Evolutionary conservation across 345 rosid species (phyloP).

Genomic region (Noccaea caerulescens): DNA sequence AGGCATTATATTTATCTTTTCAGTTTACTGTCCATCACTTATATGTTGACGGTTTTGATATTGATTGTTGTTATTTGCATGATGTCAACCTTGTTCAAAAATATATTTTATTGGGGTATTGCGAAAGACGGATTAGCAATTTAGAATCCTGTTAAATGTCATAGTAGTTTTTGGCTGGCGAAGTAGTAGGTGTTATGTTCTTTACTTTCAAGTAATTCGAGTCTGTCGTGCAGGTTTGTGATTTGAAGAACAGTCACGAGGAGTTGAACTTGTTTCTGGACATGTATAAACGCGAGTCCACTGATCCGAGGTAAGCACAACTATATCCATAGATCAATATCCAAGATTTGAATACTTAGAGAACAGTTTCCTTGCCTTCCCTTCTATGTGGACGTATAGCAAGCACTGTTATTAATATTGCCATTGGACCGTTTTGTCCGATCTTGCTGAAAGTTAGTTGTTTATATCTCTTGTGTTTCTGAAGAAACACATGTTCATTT

Average conservation of each 20-base stretch:
- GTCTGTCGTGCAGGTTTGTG: conserved; percentile 64
- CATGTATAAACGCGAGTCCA: conserved; percentile 82
- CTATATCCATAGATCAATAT: neutral
- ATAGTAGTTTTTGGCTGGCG: conserved; percentile 8
- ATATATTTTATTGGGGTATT: neutral
- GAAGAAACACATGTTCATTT: neutral
- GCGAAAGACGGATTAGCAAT: neutral
- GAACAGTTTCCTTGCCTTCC: conserved; percentile 7
- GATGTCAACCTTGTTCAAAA: conserved; percentile 16
- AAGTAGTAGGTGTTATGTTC: conserved; percentile 20
- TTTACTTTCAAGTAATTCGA: conserved; percentile 24
- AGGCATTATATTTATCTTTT: conserved; percentile 27
- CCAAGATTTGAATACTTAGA: conserved; percentile 1
- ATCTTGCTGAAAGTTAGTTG: conserved; percentile 23
- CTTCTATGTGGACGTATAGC: conserved; percentile 6
- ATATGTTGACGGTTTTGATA: conserved; percentile 22
- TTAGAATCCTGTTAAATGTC: neutral
- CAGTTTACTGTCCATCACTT: conserved; percentile 16
- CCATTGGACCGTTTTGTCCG: neutral
- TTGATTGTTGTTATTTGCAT: neutral
- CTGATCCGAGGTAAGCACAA: conserved; percentile 65
- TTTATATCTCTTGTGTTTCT: neutral
- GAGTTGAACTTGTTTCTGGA: conserved; percentile 87
- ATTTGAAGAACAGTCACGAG: conserved; percentile 61
- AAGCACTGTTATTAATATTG: conserved; percentile 17